These are phyloP conservation scores for Theileria annulata DNA, from an alignment of 169 alveolate genomes.

Conservation along the genomic window DNA sequence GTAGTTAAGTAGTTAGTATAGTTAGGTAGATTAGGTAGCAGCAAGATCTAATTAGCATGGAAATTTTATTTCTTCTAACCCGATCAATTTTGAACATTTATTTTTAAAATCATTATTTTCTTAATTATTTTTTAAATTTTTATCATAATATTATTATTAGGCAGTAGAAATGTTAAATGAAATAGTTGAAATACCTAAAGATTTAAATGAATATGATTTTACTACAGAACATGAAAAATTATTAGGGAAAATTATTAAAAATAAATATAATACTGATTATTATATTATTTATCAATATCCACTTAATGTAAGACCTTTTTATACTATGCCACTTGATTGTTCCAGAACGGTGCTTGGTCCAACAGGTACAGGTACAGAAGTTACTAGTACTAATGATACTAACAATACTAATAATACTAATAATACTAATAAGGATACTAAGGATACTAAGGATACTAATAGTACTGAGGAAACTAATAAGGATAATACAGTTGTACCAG, in stretches of 20 bases:
- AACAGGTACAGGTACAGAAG: no score
- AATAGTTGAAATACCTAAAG: conserved; percentile 77
- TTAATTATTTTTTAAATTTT: conserved; percentile 23
- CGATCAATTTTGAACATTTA: no score
- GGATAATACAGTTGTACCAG: no score
- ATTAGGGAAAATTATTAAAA: conserved; percentile 92
- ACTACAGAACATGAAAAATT: conserved; percentile 93
- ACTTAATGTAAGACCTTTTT: conserved; percentile 95
- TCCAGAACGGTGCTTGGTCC: conserved; percentile 45
- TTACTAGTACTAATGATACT: no score
- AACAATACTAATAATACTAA: neutral
- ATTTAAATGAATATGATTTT: conserved; percentile 83
- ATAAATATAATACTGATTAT: conserved; percentile 95
- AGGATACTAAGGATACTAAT: neutral
- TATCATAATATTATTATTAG: conserved; percentile 9
- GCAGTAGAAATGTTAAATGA: conserved; percentile 78
- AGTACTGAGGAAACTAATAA: no score
- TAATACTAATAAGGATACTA: neutral
- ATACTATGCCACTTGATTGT: conserved; percentile 95
- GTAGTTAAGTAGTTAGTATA: conserved; percentile 30
- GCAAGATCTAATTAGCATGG: conserved; percentile 32
- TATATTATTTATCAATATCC: conserved; percentile 97
- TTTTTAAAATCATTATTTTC: no score
- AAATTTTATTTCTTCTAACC: no score
- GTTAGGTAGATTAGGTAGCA: no score